Evolutionary conservation across 2,329 filamentous ascomycete species (phyloP), one percentile per base, ranked within the genome.

Genomic region (Fusarium haematococcum): DNA sequence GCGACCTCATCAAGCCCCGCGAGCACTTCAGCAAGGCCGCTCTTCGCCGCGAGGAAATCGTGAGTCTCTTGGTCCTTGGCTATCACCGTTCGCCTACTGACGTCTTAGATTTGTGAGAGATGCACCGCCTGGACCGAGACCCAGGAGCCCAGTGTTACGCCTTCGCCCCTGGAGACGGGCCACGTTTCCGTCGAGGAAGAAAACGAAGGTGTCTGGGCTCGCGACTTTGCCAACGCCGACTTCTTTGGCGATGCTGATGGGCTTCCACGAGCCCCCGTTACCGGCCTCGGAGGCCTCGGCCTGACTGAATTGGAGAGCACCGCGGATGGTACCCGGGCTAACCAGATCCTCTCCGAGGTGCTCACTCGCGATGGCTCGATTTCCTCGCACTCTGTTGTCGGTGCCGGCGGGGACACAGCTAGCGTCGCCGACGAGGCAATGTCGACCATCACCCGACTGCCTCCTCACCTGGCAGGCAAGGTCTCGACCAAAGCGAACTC

Each of bases 101-200:
- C 16, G 4, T 2, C 5, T 25, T 16, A 85, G 84, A 73, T 74
- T 39, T 85, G 84, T 69, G 76, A 68, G 45, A 71, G 75, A 63
- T 85, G 84, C 62, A 77, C 75, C 11, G 82, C 80, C 5, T 85
- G 83, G 83, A 76, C 65, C 0, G 80, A 82, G 35, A 80, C 78
- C 1, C 82, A 84, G 43, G 84, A 85, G 37, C 80, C 80, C 1
- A 73, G 70, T 1, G 79, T 83, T 4, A 75, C 72, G 0, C 81
- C 82, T 0, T 63, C 68, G 0, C 78, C 79, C 0, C 73, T 83
- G 1, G 79, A 79, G 32, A 82, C 81, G 1, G 82, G 81, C 0
- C 81, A 83, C 33, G 67, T 81, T 13, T 82, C 81, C 0, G 52
- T 73, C 0, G 82, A 83, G 33, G 82, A 84, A 45, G 33, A 69